A percentile compares a stretch with the other conserved stretches of the same genome.
These are phyloP conservation scores for Geotrichum klebahnii DNA, from an alignment of 1,139 yeast species.

Conservation along the genomic window DNA sequence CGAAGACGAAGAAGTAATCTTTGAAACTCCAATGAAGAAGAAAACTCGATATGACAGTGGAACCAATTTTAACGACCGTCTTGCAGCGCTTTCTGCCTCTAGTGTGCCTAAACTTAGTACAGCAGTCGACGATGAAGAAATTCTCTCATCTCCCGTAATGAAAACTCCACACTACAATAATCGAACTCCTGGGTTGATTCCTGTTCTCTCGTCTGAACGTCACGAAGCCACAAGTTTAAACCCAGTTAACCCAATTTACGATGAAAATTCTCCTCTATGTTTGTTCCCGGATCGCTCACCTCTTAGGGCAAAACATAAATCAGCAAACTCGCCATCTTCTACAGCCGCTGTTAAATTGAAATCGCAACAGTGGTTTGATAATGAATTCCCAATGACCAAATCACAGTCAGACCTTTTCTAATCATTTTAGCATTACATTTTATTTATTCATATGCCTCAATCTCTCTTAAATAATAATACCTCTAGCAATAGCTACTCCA, in stretches of 20 bases:
- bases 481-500: constrained; percentile 55
- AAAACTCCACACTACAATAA: constrained; percentile 13
- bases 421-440: background rate
- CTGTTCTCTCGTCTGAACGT: background rate
- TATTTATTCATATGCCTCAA: constrained; percentile 2
- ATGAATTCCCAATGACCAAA: constrained; percentile 16
- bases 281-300: constrained; percentile 14
- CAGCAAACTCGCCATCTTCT: background rate
- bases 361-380: constrained; percentile 20
- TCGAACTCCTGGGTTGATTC: background rate
- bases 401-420: constrained; percentile 7
- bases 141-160: constrained; percentile 11
- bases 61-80: constrained; percentile 4
- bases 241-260: constrained; percentile 13
- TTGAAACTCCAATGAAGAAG: constrained; percentile 19
- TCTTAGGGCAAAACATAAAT: background rate
- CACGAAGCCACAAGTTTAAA: background rate
- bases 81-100: constrained; percentile 1
- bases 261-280: constrained; percentile 12
- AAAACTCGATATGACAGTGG: background rate
- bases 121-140: constrained; percentile 10
- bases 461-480: constrained; percentile 58
- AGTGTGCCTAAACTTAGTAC: background rate
- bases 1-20: constrained; percentile 7
- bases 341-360: constrained; percentile 5